phyloP scores from a whole-genome alignment of 176 grass and related monocot genomes.

The Dactylis glomerata region DNA sequence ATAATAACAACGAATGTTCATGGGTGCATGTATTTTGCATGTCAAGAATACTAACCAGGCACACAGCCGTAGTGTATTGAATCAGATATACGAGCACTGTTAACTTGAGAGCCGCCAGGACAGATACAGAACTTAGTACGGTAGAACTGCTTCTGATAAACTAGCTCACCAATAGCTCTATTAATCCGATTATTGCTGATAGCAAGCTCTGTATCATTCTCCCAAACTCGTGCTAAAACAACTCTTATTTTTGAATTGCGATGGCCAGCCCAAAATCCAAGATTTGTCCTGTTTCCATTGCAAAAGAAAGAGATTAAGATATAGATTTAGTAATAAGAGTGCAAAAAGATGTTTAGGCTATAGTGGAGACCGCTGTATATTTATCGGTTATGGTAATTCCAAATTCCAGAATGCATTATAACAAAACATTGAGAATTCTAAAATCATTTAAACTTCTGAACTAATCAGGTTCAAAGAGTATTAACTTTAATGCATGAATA shows the following conservation, averaged over 20 bases:
- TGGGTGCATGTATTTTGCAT: not conserved
- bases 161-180: conserved; percentile 78
- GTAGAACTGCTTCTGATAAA: conserved; percentile 95
- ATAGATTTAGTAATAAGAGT: not conserved
- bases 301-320: not conserved
- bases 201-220: conserved; percentile 93
- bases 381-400: not conserved
- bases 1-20: not conserved
- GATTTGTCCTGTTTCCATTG: conserved; percentile 41
- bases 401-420: conserved; percentile 1
- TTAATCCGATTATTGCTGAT: conserved; percentile 95
- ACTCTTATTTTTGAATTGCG: conserved; percentile 95
- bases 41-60: conserved; percentile 67
- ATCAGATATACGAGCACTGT: conserved; percentile 89
- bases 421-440: not conserved
- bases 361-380: not conserved
- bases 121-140: conserved; percentile 96
- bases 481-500: not conserved
- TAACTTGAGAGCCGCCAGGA: conserved; percentile 98
- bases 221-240: conserved; percentile 80
- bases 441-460: conserved; percentile 16
- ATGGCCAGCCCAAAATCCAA: conserved; percentile 89
- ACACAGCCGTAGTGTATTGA: conserved; percentile 98
- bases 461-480: not conserved
- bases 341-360: not conserved